Conservation (phyloP, 1,284 basidiomycete species). For the Rhodotorula sp. region DNA sequence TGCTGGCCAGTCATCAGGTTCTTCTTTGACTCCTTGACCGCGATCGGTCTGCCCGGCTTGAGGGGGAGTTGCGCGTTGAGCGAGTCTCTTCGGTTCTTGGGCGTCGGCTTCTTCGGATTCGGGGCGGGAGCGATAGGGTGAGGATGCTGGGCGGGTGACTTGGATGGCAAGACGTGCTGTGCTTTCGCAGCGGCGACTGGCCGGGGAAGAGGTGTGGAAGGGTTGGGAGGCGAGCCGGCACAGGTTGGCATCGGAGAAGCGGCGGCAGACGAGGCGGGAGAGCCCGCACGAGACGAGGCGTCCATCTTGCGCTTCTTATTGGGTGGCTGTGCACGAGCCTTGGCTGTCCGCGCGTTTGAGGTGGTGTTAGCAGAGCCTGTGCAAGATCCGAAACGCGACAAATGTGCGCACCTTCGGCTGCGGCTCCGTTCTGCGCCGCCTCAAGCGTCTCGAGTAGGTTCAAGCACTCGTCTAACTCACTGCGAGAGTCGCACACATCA, state of each 20-base stretch:
- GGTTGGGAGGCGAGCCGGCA: conserved; percentile 12
- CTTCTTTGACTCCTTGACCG: conserved; percentile 40
- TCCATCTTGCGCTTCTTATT: conserved; percentile 32
- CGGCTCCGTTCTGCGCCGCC: neutral
- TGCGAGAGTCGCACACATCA: neutral
- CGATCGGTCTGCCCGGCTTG: conserved; percentile 50
- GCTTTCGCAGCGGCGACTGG: conserved; percentile 8
- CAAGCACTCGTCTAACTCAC: conserved; percentile 26
- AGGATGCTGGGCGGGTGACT: neutral
- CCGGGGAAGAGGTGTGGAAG: neutral
- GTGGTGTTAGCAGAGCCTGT: neutral
- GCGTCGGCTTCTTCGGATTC: conserved; percentile 20
- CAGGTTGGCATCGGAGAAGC: conserved; percentile 22
- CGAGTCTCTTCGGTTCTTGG: conserved; percentile 40
- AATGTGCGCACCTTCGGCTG: neutral
- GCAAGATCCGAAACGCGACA: neutral
- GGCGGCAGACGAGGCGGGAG: conserved; percentile 24
- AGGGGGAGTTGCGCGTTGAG: conserved; percentile 51
- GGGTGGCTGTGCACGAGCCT: conserved; percentile 9
- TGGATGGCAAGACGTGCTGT: neutral
- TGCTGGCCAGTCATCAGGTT: conserved; percentile 21
- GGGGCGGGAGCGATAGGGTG: conserved; percentile 2
- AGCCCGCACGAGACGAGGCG: conserved; percentile 19
- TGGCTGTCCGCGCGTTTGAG: neutral
- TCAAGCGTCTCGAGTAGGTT: conserved; percentile 29